Percentiles rank a stretch among this genome's conserved stretches.
These are phyloP conservation scores for Moesziomyces sp. DNA, from an alignment of 1,284 basidiomycete genomes.

Conservation along the genomic window DNA sequence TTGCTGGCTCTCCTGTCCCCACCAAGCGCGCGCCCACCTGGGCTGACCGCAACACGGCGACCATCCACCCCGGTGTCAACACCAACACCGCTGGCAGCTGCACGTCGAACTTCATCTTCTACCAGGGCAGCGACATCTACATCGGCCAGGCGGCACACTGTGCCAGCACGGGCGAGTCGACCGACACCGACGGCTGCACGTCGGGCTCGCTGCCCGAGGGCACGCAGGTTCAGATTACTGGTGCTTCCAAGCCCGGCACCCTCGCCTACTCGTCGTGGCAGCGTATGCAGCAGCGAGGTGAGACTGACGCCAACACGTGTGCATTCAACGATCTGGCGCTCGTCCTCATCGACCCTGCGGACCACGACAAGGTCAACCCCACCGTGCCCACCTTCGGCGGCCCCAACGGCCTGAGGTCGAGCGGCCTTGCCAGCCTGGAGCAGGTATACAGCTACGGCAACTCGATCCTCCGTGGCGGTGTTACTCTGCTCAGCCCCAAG, in stretches of 20 bases:
- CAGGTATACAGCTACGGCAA: slow-evolving; percentile 55
- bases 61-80: slow-evolving; percentile 56
- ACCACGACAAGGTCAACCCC: slow-evolving; percentile 52
- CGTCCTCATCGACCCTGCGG: slow-evolving; percentile 49
- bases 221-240: slow-evolving; percentile 46
- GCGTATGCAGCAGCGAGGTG: slow-evolving; percentile 50
- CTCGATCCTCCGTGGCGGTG: slow-evolving; percentile 51
- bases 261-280: slow-evolving; percentile 50
- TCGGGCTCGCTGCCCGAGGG: slow-evolving; percentile 46
- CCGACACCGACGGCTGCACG: slow-evolving; percentile 47
- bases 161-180: slow-evolving; percentile 37
- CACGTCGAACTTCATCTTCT: slow-evolving; percentile 53
- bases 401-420: slow-evolving; percentile 36
- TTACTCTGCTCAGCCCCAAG: slow-evolving; percentile 50
- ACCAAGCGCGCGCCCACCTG: slow-evolving; percentile 37
- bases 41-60: slow-evolving; percentile 30
- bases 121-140: slow-evolving; percentile 45
- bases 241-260: slow-evolving; percentile 40
- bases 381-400: slow-evolving; percentile 53
- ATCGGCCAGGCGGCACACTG: slow-evolving; percentile 56
- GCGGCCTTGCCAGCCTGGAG: slow-evolving; percentile 29
- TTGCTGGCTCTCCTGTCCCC: slow-evolving; percentile 17
- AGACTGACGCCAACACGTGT: slow-evolving; percentile 47
- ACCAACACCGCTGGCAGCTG: slow-evolving; percentile 51
- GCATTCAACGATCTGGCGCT: slow-evolving; percentile 53